Conservation (phyloP, 1,284 basidiomycete species). For the Cryptococcus neoformans region DNA sequence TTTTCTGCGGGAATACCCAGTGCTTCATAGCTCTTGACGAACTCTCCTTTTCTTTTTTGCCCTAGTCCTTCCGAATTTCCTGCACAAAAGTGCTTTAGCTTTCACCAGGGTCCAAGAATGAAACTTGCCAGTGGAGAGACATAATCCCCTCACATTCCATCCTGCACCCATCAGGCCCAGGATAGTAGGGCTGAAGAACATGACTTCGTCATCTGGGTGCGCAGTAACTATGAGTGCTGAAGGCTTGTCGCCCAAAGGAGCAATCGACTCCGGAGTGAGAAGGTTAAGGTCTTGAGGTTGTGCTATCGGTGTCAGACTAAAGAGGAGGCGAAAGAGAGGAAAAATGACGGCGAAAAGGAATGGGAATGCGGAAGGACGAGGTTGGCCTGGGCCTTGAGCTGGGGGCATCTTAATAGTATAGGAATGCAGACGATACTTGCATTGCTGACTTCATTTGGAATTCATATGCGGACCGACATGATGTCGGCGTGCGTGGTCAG, state of each 20-base stretch:
- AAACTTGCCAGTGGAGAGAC: constrained; percentile 52
- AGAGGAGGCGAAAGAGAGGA: not conserved
- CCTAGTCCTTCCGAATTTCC: constrained; percentile 83
- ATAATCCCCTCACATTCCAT: constrained; percentile 48
- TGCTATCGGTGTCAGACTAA: not conserved
- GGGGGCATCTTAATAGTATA: not conserved
- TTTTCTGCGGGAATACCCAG: constrained; percentile 63
- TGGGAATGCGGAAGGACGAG: not conserved
- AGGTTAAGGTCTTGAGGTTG: not conserved
- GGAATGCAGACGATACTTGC: too few species aligned
- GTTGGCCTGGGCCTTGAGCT: not conserved
- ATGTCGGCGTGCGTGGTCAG: too few species aligned
- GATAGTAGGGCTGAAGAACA: constrained; percentile 63
- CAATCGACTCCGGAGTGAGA: not conserved
- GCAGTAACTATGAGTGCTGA: constrained; percentile 51
- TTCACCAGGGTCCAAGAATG: not conserved
- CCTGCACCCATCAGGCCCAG: constrained; percentile 31
- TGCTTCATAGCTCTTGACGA: constrained; percentile 63
- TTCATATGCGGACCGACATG: too few species aligned
- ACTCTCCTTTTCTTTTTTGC: constrained; percentile 60
- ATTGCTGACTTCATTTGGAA: too few species aligned
- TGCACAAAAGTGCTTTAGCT: constrained; percentile 8
- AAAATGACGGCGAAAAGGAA: constrained; percentile 6
- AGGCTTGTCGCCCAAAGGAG: not conserved
- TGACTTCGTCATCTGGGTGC: constrained; percentile 64